Conservation (phyloP, 2,329 filamentous ascomycete genomes). For the Pseudogymnoascus sp. region DNA sequence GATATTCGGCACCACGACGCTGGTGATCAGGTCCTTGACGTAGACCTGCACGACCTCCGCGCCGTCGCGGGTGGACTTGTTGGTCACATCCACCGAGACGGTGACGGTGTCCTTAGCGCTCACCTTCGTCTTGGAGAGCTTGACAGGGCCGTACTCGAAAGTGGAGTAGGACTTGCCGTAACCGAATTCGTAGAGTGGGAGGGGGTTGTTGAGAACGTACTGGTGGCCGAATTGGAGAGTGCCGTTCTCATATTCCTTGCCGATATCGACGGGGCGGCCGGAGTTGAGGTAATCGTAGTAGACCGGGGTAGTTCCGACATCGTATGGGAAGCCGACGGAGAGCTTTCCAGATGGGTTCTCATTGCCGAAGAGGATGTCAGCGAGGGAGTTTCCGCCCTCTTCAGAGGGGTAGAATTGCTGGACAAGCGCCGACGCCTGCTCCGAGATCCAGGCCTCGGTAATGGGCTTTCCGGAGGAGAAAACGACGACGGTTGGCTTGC, state of each 20-base stretch:
- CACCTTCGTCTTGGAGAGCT: conserved; percentile 35
- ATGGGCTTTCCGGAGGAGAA: conserved; percentile 77
- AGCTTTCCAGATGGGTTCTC: conserved; percentile 64
- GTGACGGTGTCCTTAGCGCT: conserved; percentile 43
- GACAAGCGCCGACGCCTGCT: conserved; percentile 57
- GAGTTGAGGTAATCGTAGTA: conserved; percentile 71
- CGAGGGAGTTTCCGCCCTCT: conserved; percentile 75
- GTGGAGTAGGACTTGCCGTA: conserved; percentile 68
- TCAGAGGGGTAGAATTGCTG: conserved; percentile 74
- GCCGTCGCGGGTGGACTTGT: conserved; percentile 49
- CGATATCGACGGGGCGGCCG: conserved; percentile 66
- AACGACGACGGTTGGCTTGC: conserved; percentile 70
- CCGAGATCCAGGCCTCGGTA: conserved; percentile 66
- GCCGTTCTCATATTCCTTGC: conserved; percentile 67
- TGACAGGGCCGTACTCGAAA: conserved; percentile 48
- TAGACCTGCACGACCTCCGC: conserved; percentile 53
- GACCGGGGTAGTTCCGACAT: conserved; percentile 60
- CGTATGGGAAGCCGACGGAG: conserved; percentile 64
- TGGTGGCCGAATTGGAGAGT: conserved; percentile 80
- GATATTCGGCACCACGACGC: conserved; percentile 60
- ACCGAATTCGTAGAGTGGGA: conserved; percentile 79
- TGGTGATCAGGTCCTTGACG: conserved; percentile 42
- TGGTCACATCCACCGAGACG: conserved; percentile 50
- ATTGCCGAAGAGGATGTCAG: conserved; percentile 72
- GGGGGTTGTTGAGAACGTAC: conserved; percentile 71